These are phyloP conservation scores for Epichloe hybrida DNA, from an alignment of 2,329 filamentous ascomycete genomes.

Conservation along the genomic window DNA sequence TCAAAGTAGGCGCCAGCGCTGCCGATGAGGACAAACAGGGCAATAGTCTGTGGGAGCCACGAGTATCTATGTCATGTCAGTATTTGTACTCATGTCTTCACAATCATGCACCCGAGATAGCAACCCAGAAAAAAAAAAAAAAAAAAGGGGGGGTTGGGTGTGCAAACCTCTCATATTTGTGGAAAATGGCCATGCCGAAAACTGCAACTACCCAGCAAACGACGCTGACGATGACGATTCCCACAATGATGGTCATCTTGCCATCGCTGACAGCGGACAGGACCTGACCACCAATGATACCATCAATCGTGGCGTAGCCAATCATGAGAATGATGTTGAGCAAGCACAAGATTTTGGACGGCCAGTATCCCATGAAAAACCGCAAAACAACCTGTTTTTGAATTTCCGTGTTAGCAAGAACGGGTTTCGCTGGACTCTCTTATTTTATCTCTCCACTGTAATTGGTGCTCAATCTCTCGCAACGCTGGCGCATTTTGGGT, in stretches of 20 bases:
- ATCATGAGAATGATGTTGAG: slow-evolving; percentile 47
- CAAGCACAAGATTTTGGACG: slow-evolving; percentile 18
- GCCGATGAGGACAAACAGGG: slow-evolving; percentile 60
- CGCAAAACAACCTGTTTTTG: slow-evolving; percentile 45
- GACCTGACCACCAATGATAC: slow-evolving; percentile 67
- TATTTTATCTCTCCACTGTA: no score
- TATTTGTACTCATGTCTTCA: neutral
- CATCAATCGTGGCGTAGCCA: slow-evolving; percentile 67
- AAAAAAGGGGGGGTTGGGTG: no score
- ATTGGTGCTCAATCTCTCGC: neutral
- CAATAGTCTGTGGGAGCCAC: slow-evolving; percentile 55
- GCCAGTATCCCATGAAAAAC: slow-evolving; percentile 60
- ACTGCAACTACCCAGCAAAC: slow-evolving; percentile 60
- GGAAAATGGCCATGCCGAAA: slow-evolving; percentile 41
- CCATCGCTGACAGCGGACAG: slow-evolving; percentile 56
- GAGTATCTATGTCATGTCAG: slow-evolving; percentile 12
- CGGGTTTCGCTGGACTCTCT: no score
- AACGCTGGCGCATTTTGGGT: neutral
- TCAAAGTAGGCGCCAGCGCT: slow-evolving; percentile 45
- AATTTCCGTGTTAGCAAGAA: neutral
- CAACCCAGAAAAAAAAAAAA: no score
- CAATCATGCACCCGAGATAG: neutral
- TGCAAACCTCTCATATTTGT: slow-evolving; percentile 49
- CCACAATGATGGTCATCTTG: slow-evolving; percentile 56
- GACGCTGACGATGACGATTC: slow-evolving; percentile 62